A percentile compares a stretch with the other conserved stretches of the same genome.
phyloP scores from a whole-genome alignment of 2,329 filamentous ascomycete species.

The Dothidotthia symphoricarpi region DNA sequence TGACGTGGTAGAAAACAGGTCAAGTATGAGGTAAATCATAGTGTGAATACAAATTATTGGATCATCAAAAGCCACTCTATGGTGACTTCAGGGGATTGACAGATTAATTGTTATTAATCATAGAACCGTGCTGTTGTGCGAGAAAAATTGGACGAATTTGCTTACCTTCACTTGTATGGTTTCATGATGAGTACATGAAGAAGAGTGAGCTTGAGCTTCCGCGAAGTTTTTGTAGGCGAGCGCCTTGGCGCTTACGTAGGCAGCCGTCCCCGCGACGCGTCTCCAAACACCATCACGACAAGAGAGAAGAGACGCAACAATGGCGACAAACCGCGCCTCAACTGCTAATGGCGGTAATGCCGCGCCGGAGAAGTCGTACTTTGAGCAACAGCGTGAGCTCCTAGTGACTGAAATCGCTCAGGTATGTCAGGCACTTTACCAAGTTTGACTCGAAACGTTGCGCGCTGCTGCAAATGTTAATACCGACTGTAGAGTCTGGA shows the following conservation, averaged over 20 bases:
- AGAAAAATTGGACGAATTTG: slow-evolving; percentile 2
- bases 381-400: slow-evolving; percentile 72
- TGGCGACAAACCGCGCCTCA: slow-evolving; percentile 26
- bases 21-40: slow-evolving; percentile 30
- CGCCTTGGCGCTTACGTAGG: slow-evolving; percentile 9
- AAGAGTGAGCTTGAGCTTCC: slow-evolving; percentile 10
- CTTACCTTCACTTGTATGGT: slow-evolving; percentile 40
- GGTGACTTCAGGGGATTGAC: slow-evolving; percentile 75
- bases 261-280: slow-evolving; percentile 7
- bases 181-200: slow-evolving; percentile 31
- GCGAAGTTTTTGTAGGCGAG: slow-evolving; percentile 19
- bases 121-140: slow-evolving; percentile 12
- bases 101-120: slow-evolving; percentile 73
- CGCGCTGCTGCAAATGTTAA: slow-evolving; percentile 33
- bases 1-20: slow-evolving; percentile 6
- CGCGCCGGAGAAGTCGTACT: slow-evolving; percentile 53
- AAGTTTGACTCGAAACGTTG: slow-evolving; percentile 5
- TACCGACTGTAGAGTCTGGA: slow-evolving; percentile 62
- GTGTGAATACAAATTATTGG: slow-evolving; percentile 43
- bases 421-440: slow-evolving; percentile 50
- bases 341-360: slow-evolving; percentile 17
- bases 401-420: slow-evolving; percentile 71
- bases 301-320: slow-evolving; percentile 6
- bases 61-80: slow-evolving; percentile 52
- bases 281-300: slow-evolving; percentile 6